A percentile compares a stretch with the other conserved stretches of the same genome.
phyloP scores from a whole-genome alignment of 768 basidiomycete species.

The Naganishia vaughanmartiniae region DNA sequence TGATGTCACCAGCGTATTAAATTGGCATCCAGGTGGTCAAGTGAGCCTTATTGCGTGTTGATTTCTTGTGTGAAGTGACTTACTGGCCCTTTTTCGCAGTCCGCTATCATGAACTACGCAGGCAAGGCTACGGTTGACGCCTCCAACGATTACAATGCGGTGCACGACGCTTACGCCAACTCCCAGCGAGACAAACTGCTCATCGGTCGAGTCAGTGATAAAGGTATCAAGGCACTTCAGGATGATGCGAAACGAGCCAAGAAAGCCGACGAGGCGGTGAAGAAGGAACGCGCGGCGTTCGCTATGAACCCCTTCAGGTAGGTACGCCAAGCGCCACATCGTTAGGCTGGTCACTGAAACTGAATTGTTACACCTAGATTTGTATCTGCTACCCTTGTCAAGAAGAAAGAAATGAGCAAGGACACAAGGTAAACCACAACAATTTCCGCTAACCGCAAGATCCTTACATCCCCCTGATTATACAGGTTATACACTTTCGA shows the following conservation, averaged over 20 bases:
- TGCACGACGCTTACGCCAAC: conserved; percentile 32
- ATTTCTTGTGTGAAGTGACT: too few relatives aligned
- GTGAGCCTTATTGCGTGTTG: neutral
- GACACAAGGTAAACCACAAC: conserved; percentile 26
- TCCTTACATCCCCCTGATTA: neutral
- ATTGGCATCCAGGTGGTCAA: conserved; percentile 30
- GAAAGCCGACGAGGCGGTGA: conserved; percentile 11
- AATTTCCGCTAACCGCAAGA: neutral
- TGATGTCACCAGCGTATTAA: conserved; percentile 26
- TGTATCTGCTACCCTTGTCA: conserved; percentile 21
- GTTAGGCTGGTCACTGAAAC: too few relatives aligned
- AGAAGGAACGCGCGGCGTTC: conserved; percentile 25
- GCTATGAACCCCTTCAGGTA: conserved; percentile 25
- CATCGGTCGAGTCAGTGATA: conserved; percentile 26
- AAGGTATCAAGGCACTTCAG: conserved; percentile 26
- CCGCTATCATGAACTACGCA: conserved; percentile 30
- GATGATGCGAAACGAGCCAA: conserved; percentile 29
- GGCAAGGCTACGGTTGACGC: conserved; percentile 32
- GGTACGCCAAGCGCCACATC: neutral
- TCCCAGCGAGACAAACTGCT: conserved; percentile 30
- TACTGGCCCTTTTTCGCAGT: neutral
- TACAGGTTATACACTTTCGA: conserved; percentile 30
- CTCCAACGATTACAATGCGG: conserved; percentile 25
- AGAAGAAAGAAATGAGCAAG: conserved; percentile 30
- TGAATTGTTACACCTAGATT: neutral